Conservation (phyloP, 192 early-diverging fungal species). For the Umbelopsis sp. region DNA sequence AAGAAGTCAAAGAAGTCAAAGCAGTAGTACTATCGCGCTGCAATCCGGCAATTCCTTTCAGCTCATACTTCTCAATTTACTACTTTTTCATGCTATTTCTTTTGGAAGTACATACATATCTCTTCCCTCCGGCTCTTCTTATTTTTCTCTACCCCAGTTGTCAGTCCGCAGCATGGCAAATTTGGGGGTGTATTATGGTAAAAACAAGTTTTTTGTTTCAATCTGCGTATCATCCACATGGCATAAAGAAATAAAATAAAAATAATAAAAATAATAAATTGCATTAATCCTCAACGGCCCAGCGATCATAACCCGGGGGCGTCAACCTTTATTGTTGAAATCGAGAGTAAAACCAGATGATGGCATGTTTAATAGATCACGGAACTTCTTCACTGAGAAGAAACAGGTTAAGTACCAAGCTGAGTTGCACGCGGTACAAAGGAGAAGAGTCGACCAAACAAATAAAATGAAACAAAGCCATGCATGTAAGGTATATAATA, state of each 20-base stretch:
- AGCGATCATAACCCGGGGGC: background rate
- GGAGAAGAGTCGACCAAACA: too few relatives aligned
- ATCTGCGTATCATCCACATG: constrained; percentile 10
- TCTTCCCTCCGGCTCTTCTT: background rate
- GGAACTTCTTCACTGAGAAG: too few relatives aligned
- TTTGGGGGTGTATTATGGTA: constrained; percentile 5
- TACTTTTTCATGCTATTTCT: background rate
- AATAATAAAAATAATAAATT: background rate
- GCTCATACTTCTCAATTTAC: background rate
- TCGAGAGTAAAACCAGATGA: too few relatives aligned
- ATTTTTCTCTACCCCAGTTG: background rate
- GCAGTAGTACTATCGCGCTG: background rate
- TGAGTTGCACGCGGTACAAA: too few relatives aligned
- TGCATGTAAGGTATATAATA: too few relatives aligned
- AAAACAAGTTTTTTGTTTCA: background rate
- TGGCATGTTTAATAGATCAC: too few relatives aligned
- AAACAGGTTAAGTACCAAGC: too few relatives aligned
- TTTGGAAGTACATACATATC: background rate
- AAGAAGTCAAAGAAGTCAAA: constrained; percentile 36
- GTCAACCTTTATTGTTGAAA: background rate
- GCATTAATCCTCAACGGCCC: background rate
- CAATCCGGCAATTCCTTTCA: too few relatives aligned
- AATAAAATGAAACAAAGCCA: too few relatives aligned
- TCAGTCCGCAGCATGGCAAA: background rate
- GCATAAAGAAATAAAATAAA: background rate